Percentiles rank a stretch among this genome's conserved stretches.
phyloP scores from a whole-genome alignment of 1,284 basidiomycete species.

The Boletus albobrunnescens region DNA sequence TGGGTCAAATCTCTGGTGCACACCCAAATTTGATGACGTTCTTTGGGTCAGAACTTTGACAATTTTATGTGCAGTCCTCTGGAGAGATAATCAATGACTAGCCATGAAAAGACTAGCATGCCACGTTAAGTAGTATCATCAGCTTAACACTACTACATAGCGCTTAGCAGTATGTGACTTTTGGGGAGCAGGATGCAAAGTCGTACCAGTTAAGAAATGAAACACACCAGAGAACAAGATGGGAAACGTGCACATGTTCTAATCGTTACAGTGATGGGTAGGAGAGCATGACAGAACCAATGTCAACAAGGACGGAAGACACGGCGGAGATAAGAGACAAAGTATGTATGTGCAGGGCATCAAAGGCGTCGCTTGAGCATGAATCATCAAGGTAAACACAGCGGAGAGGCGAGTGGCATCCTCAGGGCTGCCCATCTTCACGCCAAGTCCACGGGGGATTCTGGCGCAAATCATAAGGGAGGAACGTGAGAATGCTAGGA shows the following conservation, averaged over 20 bases:
- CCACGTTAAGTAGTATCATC: slow-evolving; percentile 13
- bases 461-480: slow-evolving; percentile 18
- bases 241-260: slow-evolving; percentile 52
- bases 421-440: slow-evolving; percentile 12
- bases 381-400: slow-evolving; percentile 27
- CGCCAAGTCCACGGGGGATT: slow-evolving; percentile 14
- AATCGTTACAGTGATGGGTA: slow-evolving; percentile 54
- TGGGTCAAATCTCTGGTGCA: slow-evolving; percentile 8
- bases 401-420: slow-evolving; percentile 11
- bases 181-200: slow-evolving; percentile 12
- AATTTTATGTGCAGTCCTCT: slow-evolving; percentile 3
- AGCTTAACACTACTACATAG: slow-evolving; percentile 11
- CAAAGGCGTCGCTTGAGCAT: slow-evolving; percentile 27
- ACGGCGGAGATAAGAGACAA: slow-evolving; percentile 19
- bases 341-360: slow-evolving; percentile 25
- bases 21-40: slow-evolving; percentile 7
- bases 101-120: slow-evolving; percentile 16
- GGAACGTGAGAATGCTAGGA: slow-evolving; percentile 23
- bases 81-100: background rate
- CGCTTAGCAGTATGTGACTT: slow-evolving; percentile 18
- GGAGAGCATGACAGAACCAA: slow-evolving; percentile 20
- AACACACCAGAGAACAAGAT: slow-evolving; percentile 32
- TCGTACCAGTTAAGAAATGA: slow-evolving; percentile 21
- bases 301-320: slow-evolving; percentile 24
- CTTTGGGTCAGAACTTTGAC: slow-evolving; percentile 9